A percentile compares a stretch with the other conserved stretches of the same genome.
phyloP scores from a whole-genome alignment of 495 filamentous ascomycete genomes.

The Aspergillus sclerotioniger region DNA sequence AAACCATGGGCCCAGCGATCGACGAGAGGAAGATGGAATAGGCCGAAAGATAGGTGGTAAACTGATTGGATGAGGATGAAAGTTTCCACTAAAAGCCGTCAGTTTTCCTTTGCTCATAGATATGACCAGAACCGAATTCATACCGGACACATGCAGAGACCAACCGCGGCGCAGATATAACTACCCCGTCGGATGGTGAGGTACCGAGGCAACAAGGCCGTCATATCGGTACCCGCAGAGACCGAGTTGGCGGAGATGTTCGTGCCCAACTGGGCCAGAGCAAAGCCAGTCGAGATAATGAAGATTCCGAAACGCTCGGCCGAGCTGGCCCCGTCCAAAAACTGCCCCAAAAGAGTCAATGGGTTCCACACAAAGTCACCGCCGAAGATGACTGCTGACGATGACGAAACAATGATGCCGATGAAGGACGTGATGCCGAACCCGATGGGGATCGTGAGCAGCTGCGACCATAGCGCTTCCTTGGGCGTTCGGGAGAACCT shows the following conservation, averaged over 20 bases:
- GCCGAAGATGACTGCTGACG: slow-evolving; percentile 72
- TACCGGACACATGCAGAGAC: slow-evolving; percentile 82
- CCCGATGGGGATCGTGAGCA: slow-evolving; percentile 80
- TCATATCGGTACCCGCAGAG: slow-evolving; percentile 88
- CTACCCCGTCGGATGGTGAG: slow-evolving; percentile 88
- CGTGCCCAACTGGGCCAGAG: slow-evolving; percentile 84
- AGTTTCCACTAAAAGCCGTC: slow-evolving; percentile 62
- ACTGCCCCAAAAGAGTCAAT: slow-evolving; percentile 67
- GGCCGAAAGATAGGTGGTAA: slow-evolving; percentile 90
- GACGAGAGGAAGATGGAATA: slow-evolving; percentile 95
- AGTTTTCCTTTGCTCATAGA: neutral
- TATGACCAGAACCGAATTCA: slow-evolving; percentile 10
- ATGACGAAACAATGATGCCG: slow-evolving; percentile 89
- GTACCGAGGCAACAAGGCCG: slow-evolving; percentile 81
- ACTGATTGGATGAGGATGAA: slow-evolving; percentile 74
- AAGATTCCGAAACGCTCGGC: slow-evolving; percentile 86
- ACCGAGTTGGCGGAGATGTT: slow-evolving; percentile 94
- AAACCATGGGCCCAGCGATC: slow-evolving; percentile 86
- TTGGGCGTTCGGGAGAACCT: slow-evolving; percentile 79
- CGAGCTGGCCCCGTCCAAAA: slow-evolving; percentile 71
- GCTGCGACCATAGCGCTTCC: slow-evolving; percentile 86
- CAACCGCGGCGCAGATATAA: slow-evolving; percentile 81
- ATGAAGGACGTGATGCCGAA: slow-evolving; percentile 92
- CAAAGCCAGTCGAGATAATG: slow-evolving; percentile 77
- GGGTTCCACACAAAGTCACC: slow-evolving; percentile 83